Conservation (phyloP, 768 basidiomycete genomes). For the Lentinula guzmanii region DNA sequence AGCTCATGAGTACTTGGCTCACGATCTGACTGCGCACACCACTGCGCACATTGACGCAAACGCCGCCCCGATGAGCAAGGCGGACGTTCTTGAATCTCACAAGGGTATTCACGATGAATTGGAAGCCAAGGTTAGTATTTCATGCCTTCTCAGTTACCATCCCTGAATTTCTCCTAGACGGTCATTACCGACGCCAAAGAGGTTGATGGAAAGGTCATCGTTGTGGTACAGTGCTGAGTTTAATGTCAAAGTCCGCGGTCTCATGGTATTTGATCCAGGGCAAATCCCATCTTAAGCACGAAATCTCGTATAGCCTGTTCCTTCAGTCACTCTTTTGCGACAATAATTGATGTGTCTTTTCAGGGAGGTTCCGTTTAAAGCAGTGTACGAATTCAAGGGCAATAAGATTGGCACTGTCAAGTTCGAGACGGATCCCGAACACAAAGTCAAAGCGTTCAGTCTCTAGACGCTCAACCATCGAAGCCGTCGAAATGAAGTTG, state of each 20-base stretch:
- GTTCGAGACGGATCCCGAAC: conserved; percentile 1
- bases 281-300: neutral
- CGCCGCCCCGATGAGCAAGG: neutral
- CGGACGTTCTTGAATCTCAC: neutral
- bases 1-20: neutral
- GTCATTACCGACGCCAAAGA: conserved; percentile 4
- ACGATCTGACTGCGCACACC: neutral
- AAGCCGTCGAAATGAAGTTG: no score
- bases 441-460: neutral
- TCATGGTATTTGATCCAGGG: neutral
- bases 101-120: neutral
- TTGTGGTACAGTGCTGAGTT: neutral
- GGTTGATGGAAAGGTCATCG: neutral
- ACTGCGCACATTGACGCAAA: neutral
- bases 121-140: neutral
- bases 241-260: neutral
- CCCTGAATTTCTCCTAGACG: neutral
- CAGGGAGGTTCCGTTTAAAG: conserved; percentile 3
- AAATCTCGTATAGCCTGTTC: neutral
- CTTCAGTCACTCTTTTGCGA: neutral
- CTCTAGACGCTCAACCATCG: neutral
- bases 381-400: neutral
- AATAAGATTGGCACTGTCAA: neutral
- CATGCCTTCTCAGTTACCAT: neutral
- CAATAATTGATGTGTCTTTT: neutral